phyloP scores from a whole-genome alignment of 1,139 yeast genomes.

The Debaryomyces sp. region DNA sequence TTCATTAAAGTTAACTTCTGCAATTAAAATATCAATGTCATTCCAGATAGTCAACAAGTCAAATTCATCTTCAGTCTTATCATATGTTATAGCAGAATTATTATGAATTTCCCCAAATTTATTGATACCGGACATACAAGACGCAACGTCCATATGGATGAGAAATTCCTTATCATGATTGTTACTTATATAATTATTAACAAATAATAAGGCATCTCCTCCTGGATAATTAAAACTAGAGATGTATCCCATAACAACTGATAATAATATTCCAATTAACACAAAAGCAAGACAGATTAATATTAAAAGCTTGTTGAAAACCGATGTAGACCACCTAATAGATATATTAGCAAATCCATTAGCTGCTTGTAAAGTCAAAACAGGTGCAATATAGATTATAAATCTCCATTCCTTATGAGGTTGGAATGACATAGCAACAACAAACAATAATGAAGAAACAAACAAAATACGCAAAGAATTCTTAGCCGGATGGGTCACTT shows the following conservation, averaged over 20 bases:
- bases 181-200: constrained; percentile 49
- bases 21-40: constrained; percentile 60
- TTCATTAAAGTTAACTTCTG: constrained; percentile 33
- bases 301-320: constrained; percentile 31
- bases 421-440: constrained; percentile 69
- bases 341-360: constrained; percentile 55
- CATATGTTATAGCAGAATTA: constrained; percentile 53
- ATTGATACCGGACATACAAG: constrained; percentile 89
- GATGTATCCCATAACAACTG: constrained; percentile 57
- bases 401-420: constrained; percentile 97
- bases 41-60: constrained; percentile 50
- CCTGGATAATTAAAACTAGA: constrained; percentile 90
- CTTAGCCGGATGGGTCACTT: constrained; percentile 39
- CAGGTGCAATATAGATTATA: constrained; percentile 73
- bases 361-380: constrained; percentile 66
- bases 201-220: constrained; percentile 64
- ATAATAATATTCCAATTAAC: constrained; percentile 37
- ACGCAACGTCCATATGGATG: constrained; percentile 76
- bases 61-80: constrained; percentile 64
- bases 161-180: constrained; percentile 17
- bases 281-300: constrained; percentile 32
- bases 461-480: constrained; percentile 38
- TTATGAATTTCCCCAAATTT: constrained; percentile 64
- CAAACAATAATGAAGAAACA: constrained; percentile 52
- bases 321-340: constrained; percentile 30